Conservation (phyloP, 768 basidiomycete genomes). For the Lactifluus hygrophoroides region DNA sequence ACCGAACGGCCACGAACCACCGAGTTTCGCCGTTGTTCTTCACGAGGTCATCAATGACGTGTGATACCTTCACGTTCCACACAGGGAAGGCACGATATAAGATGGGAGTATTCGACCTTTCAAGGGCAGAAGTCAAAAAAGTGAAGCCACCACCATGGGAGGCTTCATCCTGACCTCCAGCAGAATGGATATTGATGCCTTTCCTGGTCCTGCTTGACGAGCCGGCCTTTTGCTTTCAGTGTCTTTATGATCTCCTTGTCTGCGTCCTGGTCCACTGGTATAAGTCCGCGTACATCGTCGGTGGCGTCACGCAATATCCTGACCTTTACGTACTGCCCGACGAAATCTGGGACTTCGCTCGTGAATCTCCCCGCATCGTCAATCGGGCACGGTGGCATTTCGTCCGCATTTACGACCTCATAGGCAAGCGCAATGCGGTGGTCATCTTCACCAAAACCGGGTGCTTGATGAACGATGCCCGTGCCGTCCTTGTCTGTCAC, state of each 20-base stretch:
- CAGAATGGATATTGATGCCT: slow-evolving; percentile 96
- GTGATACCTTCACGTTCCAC: slow-evolving; percentile 91
- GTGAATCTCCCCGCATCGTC: slow-evolving; percentile 88
- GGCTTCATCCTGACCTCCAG: slow-evolving; percentile 62
- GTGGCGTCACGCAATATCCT: not conserved
- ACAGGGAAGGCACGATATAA: slow-evolving; percentile 93
- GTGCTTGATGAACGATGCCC: slow-evolving; percentile 98
- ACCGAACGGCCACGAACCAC: slow-evolving; percentile 45
- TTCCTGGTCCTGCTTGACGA: slow-evolving; percentile 80
- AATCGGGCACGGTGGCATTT: slow-evolving; percentile 94
- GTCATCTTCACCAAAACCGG: slow-evolving; percentile 98
- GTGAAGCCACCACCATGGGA: not conserved
- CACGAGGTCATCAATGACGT: slow-evolving; percentile 79
- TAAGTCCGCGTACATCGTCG: not conserved
- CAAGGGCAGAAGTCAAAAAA: not conserved
- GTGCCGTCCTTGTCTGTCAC: slow-evolving; percentile 92
- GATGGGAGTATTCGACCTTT: slow-evolving; percentile 87
- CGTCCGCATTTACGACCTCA: slow-evolving; percentile 74
- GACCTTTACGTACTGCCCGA: slow-evolving; percentile 85
- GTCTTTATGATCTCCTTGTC: slow-evolving; percentile 92
- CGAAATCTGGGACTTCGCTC: slow-evolving; percentile 81
- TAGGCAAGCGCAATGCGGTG: slow-evolving; percentile 85
- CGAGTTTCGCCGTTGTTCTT: slow-evolving; percentile 83
- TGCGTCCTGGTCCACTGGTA: slow-evolving; percentile 50
- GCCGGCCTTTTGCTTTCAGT: slow-evolving; percentile 76